Percentiles rank a stretch among this genome's conserved stretches.
phyloP scores from a whole-genome alignment of 352 stramenopile species.

The Globisporangium polare region DNA sequence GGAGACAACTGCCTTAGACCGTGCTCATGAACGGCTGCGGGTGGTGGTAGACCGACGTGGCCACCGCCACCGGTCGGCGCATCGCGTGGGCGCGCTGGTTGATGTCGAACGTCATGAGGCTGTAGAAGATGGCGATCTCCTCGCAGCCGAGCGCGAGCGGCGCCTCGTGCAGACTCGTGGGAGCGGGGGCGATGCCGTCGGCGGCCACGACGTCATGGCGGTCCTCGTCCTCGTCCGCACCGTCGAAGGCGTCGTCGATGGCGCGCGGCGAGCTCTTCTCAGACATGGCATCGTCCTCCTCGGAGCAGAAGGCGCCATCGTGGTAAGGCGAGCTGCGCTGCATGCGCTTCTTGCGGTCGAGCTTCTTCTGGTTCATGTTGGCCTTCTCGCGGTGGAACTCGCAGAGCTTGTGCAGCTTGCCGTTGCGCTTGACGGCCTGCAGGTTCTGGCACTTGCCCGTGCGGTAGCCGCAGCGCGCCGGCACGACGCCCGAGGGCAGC shows the following conservation, averaged over 20 bases:
- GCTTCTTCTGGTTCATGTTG: slow-evolving; percentile 85
- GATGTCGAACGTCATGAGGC: slow-evolving; percentile 70
- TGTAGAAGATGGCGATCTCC: slow-evolving; percentile 77
- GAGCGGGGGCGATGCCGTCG: slow-evolving; percentile 14
- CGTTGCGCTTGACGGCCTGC: slow-evolving; percentile 77
- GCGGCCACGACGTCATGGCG: background rate
- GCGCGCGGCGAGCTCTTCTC: slow-evolving; percentile 42
- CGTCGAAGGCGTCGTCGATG: slow-evolving; percentile 32
- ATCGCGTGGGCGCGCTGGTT: slow-evolving; percentile 18
- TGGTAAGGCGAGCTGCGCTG: slow-evolving; percentile 41
- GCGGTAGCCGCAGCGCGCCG: slow-evolving; percentile 67
- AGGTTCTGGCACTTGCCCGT: slow-evolving; percentile 82
- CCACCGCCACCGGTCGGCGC: slow-evolving; percentile 1
- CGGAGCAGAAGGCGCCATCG: slow-evolving; percentile 25
- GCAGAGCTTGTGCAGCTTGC: slow-evolving; percentile 82
- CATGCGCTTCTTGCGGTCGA: slow-evolving; percentile 82
- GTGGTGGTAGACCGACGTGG: slow-evolving; percentile 13
- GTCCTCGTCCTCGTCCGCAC: slow-evolving; percentile 14
- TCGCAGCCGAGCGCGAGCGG: slow-evolving; percentile 55
- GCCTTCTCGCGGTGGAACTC: slow-evolving; percentile 82
- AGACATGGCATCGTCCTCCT: slow-evolving; percentile 36
- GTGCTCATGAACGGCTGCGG: slow-evolving; percentile 30
- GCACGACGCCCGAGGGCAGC: slow-evolving; percentile 21
- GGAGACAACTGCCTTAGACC: no score
- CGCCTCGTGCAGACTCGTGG: slow-evolving; percentile 63